phyloP scores from a whole-genome alignment of 768 basidiomycete genomes.

The Termitomyces sp. region DNA sequence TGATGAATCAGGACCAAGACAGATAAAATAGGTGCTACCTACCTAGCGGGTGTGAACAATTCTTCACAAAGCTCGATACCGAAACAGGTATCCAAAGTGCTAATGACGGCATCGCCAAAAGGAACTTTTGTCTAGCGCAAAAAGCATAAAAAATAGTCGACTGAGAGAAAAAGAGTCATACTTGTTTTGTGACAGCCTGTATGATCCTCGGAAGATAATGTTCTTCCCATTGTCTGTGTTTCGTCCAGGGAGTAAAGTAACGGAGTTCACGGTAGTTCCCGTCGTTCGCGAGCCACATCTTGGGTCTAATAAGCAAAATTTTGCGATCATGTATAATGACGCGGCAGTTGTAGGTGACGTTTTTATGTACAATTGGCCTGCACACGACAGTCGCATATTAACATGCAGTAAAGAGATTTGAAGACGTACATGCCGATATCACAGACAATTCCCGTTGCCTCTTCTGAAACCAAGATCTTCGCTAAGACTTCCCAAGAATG shows the following conservation, averaged over 20 bases:
- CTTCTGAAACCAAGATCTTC: constrained; percentile 79
- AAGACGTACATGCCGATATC: constrained; percentile 88
- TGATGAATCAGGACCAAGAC: not conserved
- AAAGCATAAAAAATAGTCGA: not conserved
- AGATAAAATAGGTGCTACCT: constrained; percentile 26
- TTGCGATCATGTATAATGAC: constrained; percentile 81
- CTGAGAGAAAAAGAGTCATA: constrained; percentile 18
- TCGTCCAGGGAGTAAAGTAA: constrained; percentile 94
- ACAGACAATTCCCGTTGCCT: constrained; percentile 81
- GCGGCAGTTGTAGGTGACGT: constrained; percentile 96
- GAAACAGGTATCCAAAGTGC: constrained; percentile 92
- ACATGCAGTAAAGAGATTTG: not conserved
- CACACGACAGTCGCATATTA: not conserved
- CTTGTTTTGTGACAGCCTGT: constrained; percentile 84
- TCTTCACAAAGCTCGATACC: constrained; percentile 98
- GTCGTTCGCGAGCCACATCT: constrained; percentile 99
- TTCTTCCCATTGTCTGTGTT: constrained; percentile 85
- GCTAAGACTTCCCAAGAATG: constrained; percentile 98
- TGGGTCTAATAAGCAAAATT: constrained; percentile 93
- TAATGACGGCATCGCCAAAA: constrained; percentile 93
- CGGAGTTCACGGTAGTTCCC: constrained; percentile 91
- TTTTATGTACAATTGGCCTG: constrained; percentile 98
- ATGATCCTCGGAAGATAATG: constrained; percentile 90
- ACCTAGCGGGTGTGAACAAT: constrained; percentile 95
- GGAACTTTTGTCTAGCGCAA: constrained; percentile 70